phyloP scores from a whole-genome alignment of 1,139 yeast species.

The Geotrichum macrosporum region DNA sequence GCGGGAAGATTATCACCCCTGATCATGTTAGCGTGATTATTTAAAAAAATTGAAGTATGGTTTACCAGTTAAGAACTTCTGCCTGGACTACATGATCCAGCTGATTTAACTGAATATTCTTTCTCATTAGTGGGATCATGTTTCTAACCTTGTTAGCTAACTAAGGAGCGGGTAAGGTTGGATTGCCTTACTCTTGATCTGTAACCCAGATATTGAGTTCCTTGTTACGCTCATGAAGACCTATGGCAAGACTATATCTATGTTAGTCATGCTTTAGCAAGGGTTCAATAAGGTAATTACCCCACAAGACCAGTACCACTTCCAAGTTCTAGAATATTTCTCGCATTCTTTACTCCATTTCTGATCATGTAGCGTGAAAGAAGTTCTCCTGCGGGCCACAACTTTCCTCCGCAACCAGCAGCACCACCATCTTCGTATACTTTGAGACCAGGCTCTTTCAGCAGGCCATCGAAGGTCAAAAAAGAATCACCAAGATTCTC shows the following conservation, averaged over 20 bases:
- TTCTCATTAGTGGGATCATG: conserved; percentile 46
- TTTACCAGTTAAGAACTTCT: conserved; percentile 44
- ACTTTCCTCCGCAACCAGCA: conserved; percentile 56
- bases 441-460: conserved; percentile 39
- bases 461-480: conserved; percentile 43
- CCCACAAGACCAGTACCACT: conserved; percentile 57
- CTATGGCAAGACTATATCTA: conserved; percentile 37
- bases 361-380: conserved; percentile 44
- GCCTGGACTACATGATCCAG: conserved; percentile 41
- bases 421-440: conserved; percentile 55
- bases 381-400: conserved; percentile 57
- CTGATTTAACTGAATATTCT: conserved; percentile 43
- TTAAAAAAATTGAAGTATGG: conserved; percentile 1
- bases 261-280: background rate
- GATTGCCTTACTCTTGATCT: conserved; percentile 35
- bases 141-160: conserved; percentile 27
- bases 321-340: conserved; percentile 48
- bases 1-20: too few relatives aligned
- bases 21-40: background rate
- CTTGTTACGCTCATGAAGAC: conserved; percentile 31
- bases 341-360: conserved; percentile 30
- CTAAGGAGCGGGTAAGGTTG: background rate
- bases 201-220: conserved; percentile 44
- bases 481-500: conserved; percentile 43
- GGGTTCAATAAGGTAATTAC: conserved; percentile 22